Evolutionary conservation across 768 basidiomycete species (phyloP).

Genomic region (Trametes gibbosa): DNA sequence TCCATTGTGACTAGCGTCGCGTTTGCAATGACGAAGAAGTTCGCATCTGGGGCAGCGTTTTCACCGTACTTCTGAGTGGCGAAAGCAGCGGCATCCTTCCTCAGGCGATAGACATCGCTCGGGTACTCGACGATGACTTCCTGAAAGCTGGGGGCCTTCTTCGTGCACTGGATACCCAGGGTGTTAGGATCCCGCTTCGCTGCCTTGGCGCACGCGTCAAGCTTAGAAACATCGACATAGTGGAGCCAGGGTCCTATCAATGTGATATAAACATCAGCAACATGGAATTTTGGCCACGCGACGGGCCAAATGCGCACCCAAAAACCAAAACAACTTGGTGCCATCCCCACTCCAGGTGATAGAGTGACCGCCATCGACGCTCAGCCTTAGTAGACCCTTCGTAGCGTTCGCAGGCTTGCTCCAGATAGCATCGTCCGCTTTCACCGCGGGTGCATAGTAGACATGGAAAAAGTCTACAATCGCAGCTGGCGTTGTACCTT

Average conservation of each 20-base stretch:
- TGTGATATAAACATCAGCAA: no score
- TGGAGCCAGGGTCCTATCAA: slow-evolving; percentile 60
- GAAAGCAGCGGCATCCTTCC: slow-evolving; percentile 42
- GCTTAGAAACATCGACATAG: slow-evolving; percentile 52
- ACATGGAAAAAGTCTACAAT: slow-evolving; percentile 73
- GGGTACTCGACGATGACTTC: slow-evolving; percentile 58
- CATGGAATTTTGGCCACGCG: no score
- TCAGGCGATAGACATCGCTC: slow-evolving; percentile 60
- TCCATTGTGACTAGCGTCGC: slow-evolving; percentile 73
- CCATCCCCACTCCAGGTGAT: slow-evolving; percentile 64
- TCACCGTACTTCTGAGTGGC: slow-evolving; percentile 4
- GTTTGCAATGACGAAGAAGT: slow-evolving; percentile 59
- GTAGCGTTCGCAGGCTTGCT: slow-evolving; percentile 70
- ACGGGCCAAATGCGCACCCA: slow-evolving; percentile 43
- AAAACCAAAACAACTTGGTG: slow-evolving; percentile 67
- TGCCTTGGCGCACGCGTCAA: slow-evolving; percentile 45
- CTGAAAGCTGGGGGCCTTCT: slow-evolving; percentile 52
- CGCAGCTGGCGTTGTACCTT: slow-evolving; percentile 39
- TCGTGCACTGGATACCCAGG: slow-evolving; percentile 65
- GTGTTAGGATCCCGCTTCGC: slow-evolving; percentile 48
- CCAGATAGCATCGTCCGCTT: slow-evolving; percentile 51
- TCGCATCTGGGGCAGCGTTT: slow-evolving; percentile 30
- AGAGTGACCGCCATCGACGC: slow-evolving; percentile 74
- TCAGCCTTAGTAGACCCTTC: slow-evolving; percentile 55
- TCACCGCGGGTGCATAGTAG: slow-evolving; percentile 48